phyloP scores from a whole-genome alignment of 345 rosid species.

The Draba incana region DNA sequence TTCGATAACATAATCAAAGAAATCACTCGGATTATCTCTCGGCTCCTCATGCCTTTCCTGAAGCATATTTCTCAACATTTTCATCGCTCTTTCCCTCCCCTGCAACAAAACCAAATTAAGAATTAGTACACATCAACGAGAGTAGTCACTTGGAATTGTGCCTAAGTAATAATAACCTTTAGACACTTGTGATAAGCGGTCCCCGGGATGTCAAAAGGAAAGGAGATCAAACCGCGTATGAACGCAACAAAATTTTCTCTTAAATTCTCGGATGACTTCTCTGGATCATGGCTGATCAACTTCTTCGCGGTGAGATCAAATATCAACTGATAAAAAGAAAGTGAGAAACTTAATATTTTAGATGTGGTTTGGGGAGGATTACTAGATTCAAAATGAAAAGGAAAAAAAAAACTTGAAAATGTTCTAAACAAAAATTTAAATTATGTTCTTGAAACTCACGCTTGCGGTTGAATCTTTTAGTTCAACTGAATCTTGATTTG shows the following conservation, averaged over 20 bases:
- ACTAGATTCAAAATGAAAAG: no score
- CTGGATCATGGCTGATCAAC: slow-evolving; percentile 35
- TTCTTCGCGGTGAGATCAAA: slow-evolving; percentile 36
- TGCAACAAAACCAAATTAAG: slow-evolving; percentile 38
- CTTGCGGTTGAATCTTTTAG: slow-evolving; percentile 80
- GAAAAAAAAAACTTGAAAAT: neutral
- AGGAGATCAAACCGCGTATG: slow-evolving; percentile 42
- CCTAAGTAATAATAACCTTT: slow-evolving; percentile 28
- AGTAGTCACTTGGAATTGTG: neutral
- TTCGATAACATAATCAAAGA: slow-evolving; percentile 79
- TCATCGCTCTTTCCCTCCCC: slow-evolving; percentile 95
- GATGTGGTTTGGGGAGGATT: neutral
- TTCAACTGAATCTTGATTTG: slow-evolving; percentile 56
- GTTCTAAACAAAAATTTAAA: slow-evolving; percentile 1
- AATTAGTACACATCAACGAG: slow-evolving; percentile 7
- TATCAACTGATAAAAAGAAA: slow-evolving; percentile 36
- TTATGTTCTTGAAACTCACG: slow-evolving; percentile 47
- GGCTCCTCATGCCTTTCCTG: slow-evolving; percentile 67
- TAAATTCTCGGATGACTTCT: slow-evolving; percentile 34
- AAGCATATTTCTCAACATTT: slow-evolving; percentile 71
- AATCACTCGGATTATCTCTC: slow-evolving; percentile 56
- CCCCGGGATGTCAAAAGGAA: slow-evolving; percentile 46
- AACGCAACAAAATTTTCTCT: slow-evolving; percentile 38
- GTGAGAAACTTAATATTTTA: neutral
- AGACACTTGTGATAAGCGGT: slow-evolving; percentile 47